Evolutionary conservation across 2,329 filamentous ascomycete genomes (phyloP).

Genomic region (Claviceps sp.): DNA sequence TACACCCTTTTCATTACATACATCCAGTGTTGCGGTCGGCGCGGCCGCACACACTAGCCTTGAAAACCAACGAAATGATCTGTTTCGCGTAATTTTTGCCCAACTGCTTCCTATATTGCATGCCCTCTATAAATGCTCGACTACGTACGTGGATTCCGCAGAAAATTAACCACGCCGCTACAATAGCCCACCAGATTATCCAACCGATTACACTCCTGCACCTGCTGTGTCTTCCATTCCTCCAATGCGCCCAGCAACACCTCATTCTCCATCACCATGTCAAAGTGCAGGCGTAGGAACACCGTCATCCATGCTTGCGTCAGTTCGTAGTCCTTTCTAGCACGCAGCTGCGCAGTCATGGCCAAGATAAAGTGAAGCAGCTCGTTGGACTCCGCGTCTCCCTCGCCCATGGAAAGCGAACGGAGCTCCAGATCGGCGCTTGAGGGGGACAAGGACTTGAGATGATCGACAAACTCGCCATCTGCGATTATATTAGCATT

Average conservation of each 20-base stretch:
- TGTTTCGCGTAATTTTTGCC: too few relatives aligned
- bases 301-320: constrained; percentile 97
- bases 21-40: too few relatives aligned
- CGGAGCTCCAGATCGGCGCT: constrained; percentile 85
- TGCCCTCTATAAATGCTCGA: background rate
- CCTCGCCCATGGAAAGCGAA: constrained; percentile 44
- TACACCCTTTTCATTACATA: too few relatives aligned
- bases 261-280: constrained; percentile 36
- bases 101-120: background rate
- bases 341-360: constrained; percentile 54
- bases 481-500: constrained; percentile 27
- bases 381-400: constrained; percentile 48
- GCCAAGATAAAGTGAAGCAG: constrained; percentile 69
- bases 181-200: constrained; percentile 75
- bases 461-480: constrained; percentile 56
- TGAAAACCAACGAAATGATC: too few relatives aligned
- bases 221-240: constrained; percentile 61
- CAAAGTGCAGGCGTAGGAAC: constrained; percentile 67
- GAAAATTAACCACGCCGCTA: constrained; percentile 70
- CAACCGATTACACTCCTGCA: constrained; percentile 56
- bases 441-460: constrained; percentile 71
- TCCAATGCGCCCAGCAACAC: constrained; percentile 44
- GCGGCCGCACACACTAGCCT: too few relatives aligned
- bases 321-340: constrained; percentile 77
- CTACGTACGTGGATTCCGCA: constrained; percentile 43